A percentile compares a stretch with the other conserved stretches of the same genome.
phyloP scores from a whole-genome alignment of 75 land plant genomes.

The Larix kaempferi region DNA sequence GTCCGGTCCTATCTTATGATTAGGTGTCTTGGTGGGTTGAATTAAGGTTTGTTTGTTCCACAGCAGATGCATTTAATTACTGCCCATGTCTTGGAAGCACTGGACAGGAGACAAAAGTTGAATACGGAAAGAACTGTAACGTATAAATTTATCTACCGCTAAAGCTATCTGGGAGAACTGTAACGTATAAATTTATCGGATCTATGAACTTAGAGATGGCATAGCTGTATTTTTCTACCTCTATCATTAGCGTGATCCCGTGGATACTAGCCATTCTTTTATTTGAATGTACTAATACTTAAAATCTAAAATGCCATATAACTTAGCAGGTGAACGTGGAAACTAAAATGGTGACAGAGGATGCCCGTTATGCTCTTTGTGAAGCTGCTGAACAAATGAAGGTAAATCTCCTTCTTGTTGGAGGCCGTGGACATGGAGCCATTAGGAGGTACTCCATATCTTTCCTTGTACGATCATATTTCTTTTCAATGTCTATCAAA shows the following conservation, averaged over 20 bases:
- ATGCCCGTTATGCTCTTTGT: slow-evolving; percentile 25
- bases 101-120: slow-evolving; percentile 10
- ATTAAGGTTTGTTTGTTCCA: too few species aligned
- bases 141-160: too few species aligned
- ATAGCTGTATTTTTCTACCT: too few species aligned
- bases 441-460: slow-evolving; percentile 16
- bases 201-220: too few species aligned
- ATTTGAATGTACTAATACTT: background rate
- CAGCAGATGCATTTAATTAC: slow-evolving; percentile 5
- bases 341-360: slow-evolving; percentile 15
- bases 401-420: slow-evolving; percentile 13
- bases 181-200: background rate
- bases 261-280: background rate
- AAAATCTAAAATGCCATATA: background rate
- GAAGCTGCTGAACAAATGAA: slow-evolving; percentile 21
- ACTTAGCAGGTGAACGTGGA: slow-evolving; percentile 16
- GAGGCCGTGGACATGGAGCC: slow-evolving; percentile 25
- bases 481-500: too few species aligned
- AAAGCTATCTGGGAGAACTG: slow-evolving; percentile 4
- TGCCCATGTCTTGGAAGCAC: slow-evolving; percentile 3
- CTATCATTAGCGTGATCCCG: too few species aligned
- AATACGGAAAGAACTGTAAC: background rate
- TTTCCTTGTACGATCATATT: too few species aligned
- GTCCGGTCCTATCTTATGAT: too few species aligned
- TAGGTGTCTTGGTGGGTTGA: too few species aligned